A percentile compares a stretch with the other conserved stretches of the same genome.
Evolutionary conservation across 164 flowering plant genomes (phyloP).

Genomic region (Vitis rupestris): DNA sequence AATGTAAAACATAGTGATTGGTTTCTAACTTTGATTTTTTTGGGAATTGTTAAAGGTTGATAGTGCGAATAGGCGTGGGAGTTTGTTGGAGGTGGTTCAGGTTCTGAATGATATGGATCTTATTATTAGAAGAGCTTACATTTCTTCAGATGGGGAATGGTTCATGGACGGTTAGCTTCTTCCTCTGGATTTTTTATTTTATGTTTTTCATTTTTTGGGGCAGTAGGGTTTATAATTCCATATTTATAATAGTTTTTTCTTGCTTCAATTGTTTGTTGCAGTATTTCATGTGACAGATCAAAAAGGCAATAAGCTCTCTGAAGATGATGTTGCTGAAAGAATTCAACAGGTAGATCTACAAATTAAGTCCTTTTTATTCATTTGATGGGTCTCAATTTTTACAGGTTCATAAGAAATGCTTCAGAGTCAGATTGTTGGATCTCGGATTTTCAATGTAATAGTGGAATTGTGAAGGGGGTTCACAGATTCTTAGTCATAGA

Average conservation of each 20-base stretch:
- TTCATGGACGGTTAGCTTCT: conserved; percentile 88
- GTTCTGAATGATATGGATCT: conserved; percentile 82
- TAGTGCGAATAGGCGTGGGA: conserved; percentile 75
- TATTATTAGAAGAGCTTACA: conserved; percentile 75
- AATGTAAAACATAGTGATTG: not conserved
- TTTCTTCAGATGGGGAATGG: conserved; percentile 94
- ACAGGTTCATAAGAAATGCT: not conserved
- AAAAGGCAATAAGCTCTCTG: conserved; percentile 67
- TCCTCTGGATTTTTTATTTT: not conserved
- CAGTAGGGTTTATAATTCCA: not conserved
- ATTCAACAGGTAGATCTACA: conserved; percentile 64
- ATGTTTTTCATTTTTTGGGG: not conserved
- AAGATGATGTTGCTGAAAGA: conserved; percentile 55
- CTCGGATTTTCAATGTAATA: not conserved
- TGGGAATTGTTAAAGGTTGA: conserved; percentile 56
- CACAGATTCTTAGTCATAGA: not conserved
- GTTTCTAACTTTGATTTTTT: not conserved
- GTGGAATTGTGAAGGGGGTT: not conserved
- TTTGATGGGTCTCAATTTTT: not conserved
- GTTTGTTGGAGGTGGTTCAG: conserved; percentile 78
- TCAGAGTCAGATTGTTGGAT: not conserved
- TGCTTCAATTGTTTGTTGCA: conserved; percentile 23
- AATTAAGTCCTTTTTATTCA: conserved; percentile 9
- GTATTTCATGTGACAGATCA: conserved; percentile 88
- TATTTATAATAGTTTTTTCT: conserved; percentile 2